phyloP scores from a whole-genome alignment of 108 stramenopile species.

The Nannochloropsis granulata region DNA sequence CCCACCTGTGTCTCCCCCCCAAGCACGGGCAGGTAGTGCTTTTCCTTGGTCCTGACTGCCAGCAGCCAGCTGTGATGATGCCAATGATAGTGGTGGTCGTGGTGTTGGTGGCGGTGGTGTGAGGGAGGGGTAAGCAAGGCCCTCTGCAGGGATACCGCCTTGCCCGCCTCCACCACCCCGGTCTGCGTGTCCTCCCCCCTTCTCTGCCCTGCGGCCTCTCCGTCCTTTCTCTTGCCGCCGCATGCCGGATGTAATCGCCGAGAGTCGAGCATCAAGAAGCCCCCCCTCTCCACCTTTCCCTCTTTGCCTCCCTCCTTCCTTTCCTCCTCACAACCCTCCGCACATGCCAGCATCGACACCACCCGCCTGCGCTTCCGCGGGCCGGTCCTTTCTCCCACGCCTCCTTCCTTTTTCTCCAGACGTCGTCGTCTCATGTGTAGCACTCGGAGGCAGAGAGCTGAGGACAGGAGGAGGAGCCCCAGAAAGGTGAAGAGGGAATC shows the following conservation, averaged over 20 bases:
- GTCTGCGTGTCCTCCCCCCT: neutral
- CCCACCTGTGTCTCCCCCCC: neutral
- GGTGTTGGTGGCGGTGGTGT: neutral
- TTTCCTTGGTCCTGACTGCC: neutral
- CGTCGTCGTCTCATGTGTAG: neutral
- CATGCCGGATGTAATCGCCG: neutral
- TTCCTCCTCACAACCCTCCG: neutral
- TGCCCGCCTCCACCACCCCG: neutral
- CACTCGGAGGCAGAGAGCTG: neutral
- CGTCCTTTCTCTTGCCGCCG: neutral
- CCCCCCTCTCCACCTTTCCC: neutral
- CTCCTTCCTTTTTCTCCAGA: neutral
- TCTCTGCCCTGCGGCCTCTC: neutral
- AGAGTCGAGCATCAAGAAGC: neutral
- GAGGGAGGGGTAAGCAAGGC: neutral
- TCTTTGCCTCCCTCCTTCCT: neutral
- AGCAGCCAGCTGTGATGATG: neutral
- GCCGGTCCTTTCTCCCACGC: too few species aligned
- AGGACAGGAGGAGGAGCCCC: neutral
- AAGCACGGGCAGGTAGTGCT: neutral
- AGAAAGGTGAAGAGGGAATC: neutral
- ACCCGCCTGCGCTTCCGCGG: neutral
- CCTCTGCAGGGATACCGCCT: neutral
- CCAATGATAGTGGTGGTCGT: neutral
- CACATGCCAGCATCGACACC: neutral